A percentile compares a stretch with the other conserved stretches of the same genome.
phyloP scores from a whole-genome alignment of 2,329 filamentous ascomycete species.

The Claviceps sp. region DNA sequence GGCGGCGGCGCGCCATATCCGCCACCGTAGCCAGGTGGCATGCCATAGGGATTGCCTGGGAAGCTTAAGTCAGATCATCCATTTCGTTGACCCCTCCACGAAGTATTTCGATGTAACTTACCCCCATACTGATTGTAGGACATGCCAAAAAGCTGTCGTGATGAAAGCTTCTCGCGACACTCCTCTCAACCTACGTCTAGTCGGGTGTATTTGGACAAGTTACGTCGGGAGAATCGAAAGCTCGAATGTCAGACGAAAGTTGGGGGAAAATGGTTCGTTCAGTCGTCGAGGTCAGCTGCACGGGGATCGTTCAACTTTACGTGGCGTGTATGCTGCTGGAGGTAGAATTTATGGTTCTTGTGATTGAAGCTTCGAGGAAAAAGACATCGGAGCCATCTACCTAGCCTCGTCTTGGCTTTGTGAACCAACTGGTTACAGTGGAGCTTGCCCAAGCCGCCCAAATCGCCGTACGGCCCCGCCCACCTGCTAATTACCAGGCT shows the following conservation, averaged over 20 bases:
- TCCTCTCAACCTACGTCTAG: not conserved
- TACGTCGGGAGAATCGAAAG: not conserved
- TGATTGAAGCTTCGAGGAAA: not conserved
- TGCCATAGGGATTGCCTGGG: conserved; percentile 49
- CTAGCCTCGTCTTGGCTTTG: not conserved
- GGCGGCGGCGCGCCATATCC: not conserved
- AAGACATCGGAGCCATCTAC: not conserved
- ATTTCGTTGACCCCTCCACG: not conserved
- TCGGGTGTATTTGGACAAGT: not conserved
- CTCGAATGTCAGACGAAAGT: not conserved
- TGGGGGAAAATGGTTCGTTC: not conserved
- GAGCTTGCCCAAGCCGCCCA: not conserved
- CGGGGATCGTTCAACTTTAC: not conserved
- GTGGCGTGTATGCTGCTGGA: no score
- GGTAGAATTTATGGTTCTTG: not conserved
- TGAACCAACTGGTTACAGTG: not conserved
- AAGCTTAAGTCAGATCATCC: not conserved
- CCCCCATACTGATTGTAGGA: conserved; percentile 50
- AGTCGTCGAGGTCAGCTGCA: not conserved
- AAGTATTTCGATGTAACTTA: conserved; percentile 14
- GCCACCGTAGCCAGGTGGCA: conserved; percentile 12
- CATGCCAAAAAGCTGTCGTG: conserved; percentile 23
- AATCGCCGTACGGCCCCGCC: not conserved
- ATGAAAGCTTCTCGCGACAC: not conserved
- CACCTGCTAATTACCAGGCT: not conserved